These are phyloP conservation scores for Epichloe hybrida DNA, from an alignment of 2,329 filamentous ascomycete species.

Conservation along the genomic window DNA sequence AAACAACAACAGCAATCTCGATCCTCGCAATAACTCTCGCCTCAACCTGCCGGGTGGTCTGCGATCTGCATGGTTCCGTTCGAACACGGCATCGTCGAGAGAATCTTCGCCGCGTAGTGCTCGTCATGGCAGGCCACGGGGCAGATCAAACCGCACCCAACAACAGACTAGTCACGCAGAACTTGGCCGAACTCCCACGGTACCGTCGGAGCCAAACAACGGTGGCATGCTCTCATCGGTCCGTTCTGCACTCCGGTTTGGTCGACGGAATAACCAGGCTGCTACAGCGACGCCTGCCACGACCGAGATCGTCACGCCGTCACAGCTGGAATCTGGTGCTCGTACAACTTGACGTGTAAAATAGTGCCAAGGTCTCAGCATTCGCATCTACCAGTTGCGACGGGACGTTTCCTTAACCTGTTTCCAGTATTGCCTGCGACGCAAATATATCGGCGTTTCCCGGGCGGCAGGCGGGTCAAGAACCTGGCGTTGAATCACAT, in stretches of 20 bases:
- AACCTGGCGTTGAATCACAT: not conserved
- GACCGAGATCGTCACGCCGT: slow-evolving; percentile 24
- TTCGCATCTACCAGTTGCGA: not conserved
- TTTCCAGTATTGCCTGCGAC: not conserved
- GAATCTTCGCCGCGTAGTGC: not conserved
- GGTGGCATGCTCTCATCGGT: slow-evolving; percentile 19
- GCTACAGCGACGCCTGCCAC: slow-evolving; percentile 7
- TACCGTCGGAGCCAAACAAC: not conserved
- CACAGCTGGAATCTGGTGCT: slow-evolving; percentile 33
- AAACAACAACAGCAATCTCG: slow-evolving; percentile 13
- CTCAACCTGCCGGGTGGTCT: slow-evolving; percentile 34
- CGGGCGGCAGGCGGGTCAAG: not conserved
- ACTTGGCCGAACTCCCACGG: slow-evolving; percentile 5
- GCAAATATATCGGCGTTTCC: not conserved
- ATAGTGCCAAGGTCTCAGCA: not conserved
- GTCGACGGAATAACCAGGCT: slow-evolving; percentile 14
- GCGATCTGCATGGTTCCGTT: slow-evolving; percentile 26
- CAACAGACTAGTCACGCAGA: slow-evolving; percentile 4
- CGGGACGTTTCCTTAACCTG: too few species aligned
- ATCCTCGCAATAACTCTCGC: slow-evolving; percentile 27
- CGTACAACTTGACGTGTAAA: slow-evolving; percentile 9
- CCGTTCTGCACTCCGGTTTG: slow-evolving; percentile 20
- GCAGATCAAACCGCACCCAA: not conserved
- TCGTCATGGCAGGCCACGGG: slow-evolving; percentile 1
- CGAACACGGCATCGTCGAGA: slow-evolving; percentile 2